A percentile compares a stretch with the other conserved stretches of the same genome.
Conservation (phyloP, 805 yeast species). For the Saccharomyces mikatae region DNA sequence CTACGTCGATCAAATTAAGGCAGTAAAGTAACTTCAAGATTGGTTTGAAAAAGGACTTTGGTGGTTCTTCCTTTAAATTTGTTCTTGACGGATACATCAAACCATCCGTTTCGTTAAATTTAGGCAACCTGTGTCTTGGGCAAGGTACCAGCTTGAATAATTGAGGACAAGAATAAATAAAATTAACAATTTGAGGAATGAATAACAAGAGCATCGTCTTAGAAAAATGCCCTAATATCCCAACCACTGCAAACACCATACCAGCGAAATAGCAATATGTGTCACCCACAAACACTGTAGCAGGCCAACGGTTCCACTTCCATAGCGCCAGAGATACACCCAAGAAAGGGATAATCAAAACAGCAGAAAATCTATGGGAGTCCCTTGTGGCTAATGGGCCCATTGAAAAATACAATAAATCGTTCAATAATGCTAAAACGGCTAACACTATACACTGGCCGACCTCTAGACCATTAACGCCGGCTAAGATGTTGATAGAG, state of each 20-base stretch:
- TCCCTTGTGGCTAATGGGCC: slow-evolving; percentile 54
- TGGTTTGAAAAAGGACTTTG: slow-evolving; percentile 28
- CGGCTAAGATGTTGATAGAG: slow-evolving; percentile 91
- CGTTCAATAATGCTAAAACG: slow-evolving; percentile 64
- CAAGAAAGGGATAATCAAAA: slow-evolving; percentile 73
- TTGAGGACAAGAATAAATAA: slow-evolving; percentile 88
- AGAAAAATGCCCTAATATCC: slow-evolving; percentile 91
- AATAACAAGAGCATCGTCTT: slow-evolving; percentile 82
- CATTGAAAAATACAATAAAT: slow-evolving; percentile 55
- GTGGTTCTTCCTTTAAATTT: slow-evolving; percentile 31
- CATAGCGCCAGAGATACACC: slow-evolving; percentile 76
- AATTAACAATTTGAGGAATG: slow-evolving; percentile 86
- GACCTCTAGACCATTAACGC: slow-evolving; percentile 92
- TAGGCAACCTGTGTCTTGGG: slow-evolving; percentile 91
- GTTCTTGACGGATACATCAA: slow-evolving; percentile 67
- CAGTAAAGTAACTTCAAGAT: slow-evolving; percentile 39
- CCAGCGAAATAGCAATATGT: slow-evolving; percentile 97
- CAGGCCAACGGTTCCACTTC: slow-evolving; percentile 83
- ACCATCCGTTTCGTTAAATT: slow-evolving; percentile 58
- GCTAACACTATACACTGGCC: slow-evolving; percentile 86
- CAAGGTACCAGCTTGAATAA: slow-evolving; percentile 80
- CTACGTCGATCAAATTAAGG: slow-evolving; percentile 41
- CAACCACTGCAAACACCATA: slow-evolving; percentile 96
- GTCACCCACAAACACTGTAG: slow-evolving; percentile 92
- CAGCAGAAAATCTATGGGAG: slow-evolving; percentile 74